These are phyloP conservation scores for Balansia obtecta DNA, from an alignment of 2,329 filamentous ascomycete genomes.

Conservation along the genomic window DNA sequence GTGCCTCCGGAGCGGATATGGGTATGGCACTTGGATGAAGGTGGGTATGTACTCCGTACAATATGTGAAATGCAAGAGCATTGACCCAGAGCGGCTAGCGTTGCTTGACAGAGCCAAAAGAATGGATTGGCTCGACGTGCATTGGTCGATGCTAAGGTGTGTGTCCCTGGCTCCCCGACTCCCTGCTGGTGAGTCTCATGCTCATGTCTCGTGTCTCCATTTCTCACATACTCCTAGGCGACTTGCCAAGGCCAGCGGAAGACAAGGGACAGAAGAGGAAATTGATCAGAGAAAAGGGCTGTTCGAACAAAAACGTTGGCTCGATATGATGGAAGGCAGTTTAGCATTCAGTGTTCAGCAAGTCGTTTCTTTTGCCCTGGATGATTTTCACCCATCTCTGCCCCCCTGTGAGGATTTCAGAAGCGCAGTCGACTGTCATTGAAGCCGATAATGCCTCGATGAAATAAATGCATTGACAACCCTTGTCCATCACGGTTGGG, in stretches of 20 bases:
- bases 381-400: no score
- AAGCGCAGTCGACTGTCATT: no score
- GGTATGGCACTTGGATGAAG: neutral
- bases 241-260: neutral
- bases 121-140: neutral
- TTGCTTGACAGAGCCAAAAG: neutral
- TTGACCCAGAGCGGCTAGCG: neutral
- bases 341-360: no score
- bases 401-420: no score
- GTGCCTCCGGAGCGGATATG: slow-evolving; percentile 3
- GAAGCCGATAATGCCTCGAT: no score
- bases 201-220: neutral
- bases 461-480: neutral
- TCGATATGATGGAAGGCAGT: no score
- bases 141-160: neutral
- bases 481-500: neutral
- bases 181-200: neutral
- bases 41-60: neutral
- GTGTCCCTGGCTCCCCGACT: no score
- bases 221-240: neutral
- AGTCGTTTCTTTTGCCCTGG: no score
- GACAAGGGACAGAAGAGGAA: neutral
- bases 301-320: no score
- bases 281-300: no score
- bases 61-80: neutral